phyloP scores from a whole-genome alignment of 1,139 yeast species.

The Candida sp. region DNA sequence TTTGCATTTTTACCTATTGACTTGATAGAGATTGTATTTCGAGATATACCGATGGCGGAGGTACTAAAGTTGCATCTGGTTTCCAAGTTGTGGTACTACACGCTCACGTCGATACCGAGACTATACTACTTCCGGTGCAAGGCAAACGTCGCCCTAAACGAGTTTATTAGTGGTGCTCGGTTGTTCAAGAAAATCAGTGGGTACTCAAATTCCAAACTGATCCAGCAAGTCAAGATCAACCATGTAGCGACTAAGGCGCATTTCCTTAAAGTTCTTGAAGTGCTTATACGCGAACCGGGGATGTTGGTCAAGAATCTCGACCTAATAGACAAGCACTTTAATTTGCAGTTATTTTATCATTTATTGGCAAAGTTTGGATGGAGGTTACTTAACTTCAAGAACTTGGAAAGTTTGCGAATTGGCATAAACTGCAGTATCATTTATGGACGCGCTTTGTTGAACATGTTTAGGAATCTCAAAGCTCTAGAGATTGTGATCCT shows the following conservation, averaged over 20 bases:
- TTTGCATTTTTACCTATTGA: conserved; percentile 33
- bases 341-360: conserved; percentile 28
- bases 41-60: conserved; percentile 20
- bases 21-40: conserved; percentile 31
- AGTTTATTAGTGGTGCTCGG: conserved; percentile 32
- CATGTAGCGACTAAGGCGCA: conserved; percentile 27
- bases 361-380: conserved; percentile 30
- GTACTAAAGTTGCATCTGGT: conserved; percentile 35
- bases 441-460: conserved; percentile 25
- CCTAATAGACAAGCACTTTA: conserved; percentile 26
- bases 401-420: conserved; percentile 24
- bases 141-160: conserved; percentile 26
- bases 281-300: conserved; percentile 22
- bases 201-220: conserved; percentile 19
- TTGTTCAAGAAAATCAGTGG: conserved; percentile 27
- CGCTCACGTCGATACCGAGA: conserved; percentile 27
- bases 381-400: conserved; percentile 25
- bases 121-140: conserved; percentile 33
- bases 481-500: conserved; percentile 24
- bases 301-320: conserved; percentile 23
- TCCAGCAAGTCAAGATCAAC: conserved; percentile 26
- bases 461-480: conserved; percentile 30
- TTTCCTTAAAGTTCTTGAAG: conserved; percentile 28
- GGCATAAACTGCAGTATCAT: conserved; percentile 31
- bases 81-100: conserved; percentile 34